A percentile compares a stretch with the other conserved stretches of the same genome.
Evolutionary conservation across 352 stramenopile species (phyloP).

Genomic region (Elongisporangium undulatum): DNA sequence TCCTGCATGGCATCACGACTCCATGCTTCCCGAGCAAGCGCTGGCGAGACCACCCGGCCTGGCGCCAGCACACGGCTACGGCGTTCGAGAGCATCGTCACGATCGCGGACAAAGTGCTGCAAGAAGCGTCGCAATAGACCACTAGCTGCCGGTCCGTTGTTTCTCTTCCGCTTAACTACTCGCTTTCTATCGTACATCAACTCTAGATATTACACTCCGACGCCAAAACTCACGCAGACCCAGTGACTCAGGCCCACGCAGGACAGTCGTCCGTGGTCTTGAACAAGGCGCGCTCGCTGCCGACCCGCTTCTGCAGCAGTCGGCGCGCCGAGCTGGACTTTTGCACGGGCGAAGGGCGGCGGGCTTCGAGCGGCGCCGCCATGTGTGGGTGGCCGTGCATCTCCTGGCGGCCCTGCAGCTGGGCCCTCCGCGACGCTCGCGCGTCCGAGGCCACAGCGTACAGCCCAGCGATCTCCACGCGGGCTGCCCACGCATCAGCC

Average conservation of each 20-base stretch:
- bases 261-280: background rate
- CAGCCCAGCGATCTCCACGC: conserved; percentile 61
- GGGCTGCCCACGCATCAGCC: conserved; percentile 36
- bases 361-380: background rate
- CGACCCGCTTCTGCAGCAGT: background rate
- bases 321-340: background rate
- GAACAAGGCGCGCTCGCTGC: background rate
- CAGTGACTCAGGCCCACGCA: background rate
- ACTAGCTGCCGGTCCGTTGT: no score
- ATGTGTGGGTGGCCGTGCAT: background rate
- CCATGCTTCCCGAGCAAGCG: conserved; percentile 48
- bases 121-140: conserved; percentile 14
- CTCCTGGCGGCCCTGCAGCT: background rate
- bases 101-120: conserved; percentile 53
- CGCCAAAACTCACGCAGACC: background rate
- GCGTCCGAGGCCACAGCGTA: conserved; percentile 7
- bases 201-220: background rate
- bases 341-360: background rate
- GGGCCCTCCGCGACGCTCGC: background rate
- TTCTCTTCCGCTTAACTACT: background rate
- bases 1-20: conserved; percentile 73
- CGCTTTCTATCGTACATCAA: background rate
- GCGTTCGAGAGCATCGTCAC: conserved; percentile 72
- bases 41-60: conserved; percentile 65
- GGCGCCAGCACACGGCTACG: conserved; percentile 59